Conservation (phyloP, 169 alveolate species). For the Plasmodium cynomolgi region DNA sequence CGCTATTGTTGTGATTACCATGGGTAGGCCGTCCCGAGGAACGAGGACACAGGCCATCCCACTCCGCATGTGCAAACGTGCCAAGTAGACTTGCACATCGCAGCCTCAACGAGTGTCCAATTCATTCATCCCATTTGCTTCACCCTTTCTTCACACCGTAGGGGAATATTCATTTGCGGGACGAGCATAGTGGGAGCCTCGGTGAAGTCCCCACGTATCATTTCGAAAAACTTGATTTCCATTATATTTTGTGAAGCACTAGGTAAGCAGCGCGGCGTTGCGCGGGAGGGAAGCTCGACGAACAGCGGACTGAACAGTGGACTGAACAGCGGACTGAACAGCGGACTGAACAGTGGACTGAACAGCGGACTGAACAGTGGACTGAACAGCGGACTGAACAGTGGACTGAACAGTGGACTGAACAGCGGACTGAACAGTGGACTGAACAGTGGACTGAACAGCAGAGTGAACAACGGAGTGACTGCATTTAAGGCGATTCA, state of each 20-base stretch:
- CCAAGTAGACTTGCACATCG: not conserved
- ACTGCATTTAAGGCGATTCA: not conserved
- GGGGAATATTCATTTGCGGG: slow-evolving; percentile 99
- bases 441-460: too few species aligned
- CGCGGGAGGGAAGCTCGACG: not conserved
- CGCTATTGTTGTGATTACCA: not conserved
- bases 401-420: too few species aligned
- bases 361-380: slow-evolving; percentile 87
- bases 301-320: slow-evolving; percentile 87
- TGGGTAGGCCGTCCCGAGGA: too few species aligned
- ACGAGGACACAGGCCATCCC: not conserved
- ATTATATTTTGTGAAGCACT: slow-evolving; percentile 99
- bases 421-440: slow-evolving; percentile 87
- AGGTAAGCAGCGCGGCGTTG: slow-evolving; percentile 96
- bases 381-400: not conserved
- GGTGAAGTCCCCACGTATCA: slow-evolving; percentile 98
- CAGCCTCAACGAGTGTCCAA: not conserved
- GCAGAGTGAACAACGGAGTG: too few species aligned
- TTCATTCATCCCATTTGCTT: not conserved
- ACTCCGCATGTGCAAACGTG: not conserved
- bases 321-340: slow-evolving; percentile 56
- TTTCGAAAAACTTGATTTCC: slow-evolving; percentile 98
- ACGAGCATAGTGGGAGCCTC: slow-evolving; percentile 98
- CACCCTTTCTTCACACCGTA: slow-evolving; percentile 18
- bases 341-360: slow-evolving; percentile 84